These are phyloP conservation scores for Dioscorea alata DNA, from an alignment of 106 monocot genomes.

Conservation along the genomic window DNA sequence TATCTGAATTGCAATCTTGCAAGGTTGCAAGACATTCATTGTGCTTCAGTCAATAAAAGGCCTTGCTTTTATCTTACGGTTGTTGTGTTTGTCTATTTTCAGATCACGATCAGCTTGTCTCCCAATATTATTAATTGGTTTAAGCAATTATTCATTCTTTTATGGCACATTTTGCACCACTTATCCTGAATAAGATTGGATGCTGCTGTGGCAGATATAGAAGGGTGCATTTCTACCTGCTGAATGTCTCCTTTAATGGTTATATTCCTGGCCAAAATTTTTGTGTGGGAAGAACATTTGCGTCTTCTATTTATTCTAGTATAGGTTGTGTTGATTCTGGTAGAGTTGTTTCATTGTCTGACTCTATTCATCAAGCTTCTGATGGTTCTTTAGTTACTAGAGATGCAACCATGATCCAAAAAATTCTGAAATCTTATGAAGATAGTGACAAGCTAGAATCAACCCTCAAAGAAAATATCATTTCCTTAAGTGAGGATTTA, in stretches of 20 bases:
- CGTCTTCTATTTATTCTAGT: neutral
- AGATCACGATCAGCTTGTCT: too few species aligned
- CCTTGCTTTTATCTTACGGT: too few species aligned
- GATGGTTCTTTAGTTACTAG: constrained; percentile 8
- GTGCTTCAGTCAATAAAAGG: too few species aligned
- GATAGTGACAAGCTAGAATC: constrained; percentile 16
- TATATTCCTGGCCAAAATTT: neutral
- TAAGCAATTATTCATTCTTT: too few species aligned
- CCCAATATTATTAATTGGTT: too few species aligned
- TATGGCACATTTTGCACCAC: neutral
- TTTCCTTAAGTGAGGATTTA: constrained; percentile 42
- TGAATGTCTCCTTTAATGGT: neutral
- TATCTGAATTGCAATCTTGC: too few species aligned
- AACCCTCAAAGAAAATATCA: constrained; percentile 19
- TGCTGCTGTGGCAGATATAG: neutral
- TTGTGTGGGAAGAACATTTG: neutral
- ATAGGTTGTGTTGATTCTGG: neutral
- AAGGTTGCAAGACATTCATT: too few species aligned
- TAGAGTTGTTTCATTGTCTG: neutral
- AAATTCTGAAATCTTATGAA: constrained; percentile 32
- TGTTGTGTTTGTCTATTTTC: too few species aligned
- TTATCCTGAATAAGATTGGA: neutral
- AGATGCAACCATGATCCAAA: constrained; percentile 25
- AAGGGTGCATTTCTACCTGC: neutral
- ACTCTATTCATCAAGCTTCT: neutral